These are phyloP conservation scores for Prunus yedoensis DNA, from an alignment of 331 rosid genomes.

Conservation along the genomic window DNA sequence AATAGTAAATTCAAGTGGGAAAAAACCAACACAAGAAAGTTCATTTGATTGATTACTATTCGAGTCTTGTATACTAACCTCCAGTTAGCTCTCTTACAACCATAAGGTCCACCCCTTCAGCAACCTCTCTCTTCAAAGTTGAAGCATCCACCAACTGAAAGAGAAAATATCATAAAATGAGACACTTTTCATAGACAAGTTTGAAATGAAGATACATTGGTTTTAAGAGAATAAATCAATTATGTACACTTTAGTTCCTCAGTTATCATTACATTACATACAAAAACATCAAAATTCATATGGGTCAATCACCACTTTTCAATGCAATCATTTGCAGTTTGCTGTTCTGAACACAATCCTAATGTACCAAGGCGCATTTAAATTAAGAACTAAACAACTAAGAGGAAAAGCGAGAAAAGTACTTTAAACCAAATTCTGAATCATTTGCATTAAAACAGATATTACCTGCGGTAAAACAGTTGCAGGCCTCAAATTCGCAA, in stretches of 20 bases:
- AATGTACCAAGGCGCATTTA: background rate
- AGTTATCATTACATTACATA: background rate
- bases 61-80: constrained; percentile 46
- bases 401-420: background rate
- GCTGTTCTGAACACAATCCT: background rate
- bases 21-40: background rate
- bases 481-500: constrained; percentile 95
- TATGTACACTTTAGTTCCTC: background rate
- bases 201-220: background rate
- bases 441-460: background rate
- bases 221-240: background rate
- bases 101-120: constrained; percentile 92
- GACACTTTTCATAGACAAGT: background rate
- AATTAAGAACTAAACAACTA: background rate
- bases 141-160: constrained; percentile 85
- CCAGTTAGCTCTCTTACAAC: constrained; percentile 94
- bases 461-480: constrained; percentile 81
- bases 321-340: background rate
- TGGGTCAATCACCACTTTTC: background rate
- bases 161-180: background rate
- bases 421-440: background rate
- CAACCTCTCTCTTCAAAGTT: constrained; percentile 82
- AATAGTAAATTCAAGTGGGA: background rate
- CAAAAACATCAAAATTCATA: background rate
- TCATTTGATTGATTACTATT: background rate